A percentile compares a stretch with the other conserved stretches of the same genome.
Conservation (phyloP, 768 basidiomycete species). For the Naganishia vishniacii region DNA sequence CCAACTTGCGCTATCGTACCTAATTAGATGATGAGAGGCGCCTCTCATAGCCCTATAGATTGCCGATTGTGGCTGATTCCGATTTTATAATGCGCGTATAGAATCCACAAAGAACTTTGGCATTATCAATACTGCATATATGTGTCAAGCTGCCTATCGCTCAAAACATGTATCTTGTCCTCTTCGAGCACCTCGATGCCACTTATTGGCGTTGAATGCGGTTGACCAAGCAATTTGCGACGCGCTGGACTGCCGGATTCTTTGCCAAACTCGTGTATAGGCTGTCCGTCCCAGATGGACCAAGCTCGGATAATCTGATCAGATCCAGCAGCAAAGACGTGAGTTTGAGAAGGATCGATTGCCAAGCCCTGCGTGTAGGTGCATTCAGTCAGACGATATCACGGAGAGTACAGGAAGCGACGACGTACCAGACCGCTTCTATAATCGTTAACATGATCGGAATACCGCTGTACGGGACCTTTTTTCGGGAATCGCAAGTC, state of each 20-base stretch:
- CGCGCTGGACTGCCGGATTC: not conserved
- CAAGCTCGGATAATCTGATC: constrained; percentile 11
- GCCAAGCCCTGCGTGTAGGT: not conserved
- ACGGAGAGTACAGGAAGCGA: not conserved
- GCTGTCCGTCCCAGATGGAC: constrained; percentile 11
- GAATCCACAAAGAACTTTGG: too few relatives aligned
- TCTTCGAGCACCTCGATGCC: constrained; percentile 6
- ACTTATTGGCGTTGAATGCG: not conserved
- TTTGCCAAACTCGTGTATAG: not conserved
- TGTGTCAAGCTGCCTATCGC: constrained; percentile 12
- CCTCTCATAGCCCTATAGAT: too few relatives aligned
- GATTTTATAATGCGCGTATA: too few relatives aligned
- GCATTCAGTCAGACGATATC: not conserved
- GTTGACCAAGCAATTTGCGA: not conserved
- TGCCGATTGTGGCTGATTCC: too few relatives aligned
- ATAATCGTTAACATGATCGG: constrained; percentile 24
- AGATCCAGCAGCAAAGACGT: constrained; percentile 17
- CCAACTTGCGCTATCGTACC: constrained; percentile 20
- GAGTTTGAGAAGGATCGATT: constrained; percentile 2
- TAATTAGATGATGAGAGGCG: constrained; percentile 15
- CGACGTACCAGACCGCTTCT: constrained; percentile 9
- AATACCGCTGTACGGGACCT: constrained; percentile 8
- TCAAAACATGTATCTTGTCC: constrained; percentile 11
- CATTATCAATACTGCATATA: constrained; percentile 13
- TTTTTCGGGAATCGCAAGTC: constrained; percentile 20